These are phyloP conservation scores for Populus tomentosa DNA, from an alignment of 441 rosid species.

Conservation along the genomic window DNA sequence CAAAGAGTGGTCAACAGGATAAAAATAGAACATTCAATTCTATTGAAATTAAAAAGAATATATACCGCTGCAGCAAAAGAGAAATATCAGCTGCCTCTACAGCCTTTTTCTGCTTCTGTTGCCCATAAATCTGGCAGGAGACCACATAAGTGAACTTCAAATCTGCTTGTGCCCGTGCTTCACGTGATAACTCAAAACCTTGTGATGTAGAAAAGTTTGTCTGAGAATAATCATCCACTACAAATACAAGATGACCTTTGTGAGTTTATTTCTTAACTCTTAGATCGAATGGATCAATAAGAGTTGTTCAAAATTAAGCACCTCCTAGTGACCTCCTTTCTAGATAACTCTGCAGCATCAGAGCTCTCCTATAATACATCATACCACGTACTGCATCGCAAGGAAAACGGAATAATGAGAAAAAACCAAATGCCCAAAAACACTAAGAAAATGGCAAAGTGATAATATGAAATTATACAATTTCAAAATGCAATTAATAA, in stretches of 20 bases:
- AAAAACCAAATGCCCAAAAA: neutral
- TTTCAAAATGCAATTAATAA: neutral
- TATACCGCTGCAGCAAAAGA: constrained; percentile 82
- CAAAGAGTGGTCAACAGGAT: neutral
- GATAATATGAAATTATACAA: constrained; percentile 10
- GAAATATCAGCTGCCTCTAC: constrained; percentile 94
- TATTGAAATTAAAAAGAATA: neutral
- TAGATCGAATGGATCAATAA: constrained; percentile 6
- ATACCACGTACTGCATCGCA: constrained; percentile 87
- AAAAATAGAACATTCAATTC: neutral
- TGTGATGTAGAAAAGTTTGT: constrained; percentile 41
- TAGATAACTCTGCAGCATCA: constrained; percentile 89
- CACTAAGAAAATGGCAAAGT: constrained; percentile 13
- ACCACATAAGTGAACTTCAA: constrained; percentile 93
- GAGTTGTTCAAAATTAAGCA: constrained; percentile 23
- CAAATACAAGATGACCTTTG: constrained; percentile 15
- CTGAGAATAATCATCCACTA: constrained; percentile 55
- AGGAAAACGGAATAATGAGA: constrained; percentile 14
- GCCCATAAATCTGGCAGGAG: constrained; percentile 98
- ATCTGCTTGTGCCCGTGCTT: constrained; percentile 94
- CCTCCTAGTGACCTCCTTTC: constrained; percentile 83
- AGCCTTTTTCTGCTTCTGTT: constrained; percentile 80
- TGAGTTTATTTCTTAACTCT: constrained; percentile 16
- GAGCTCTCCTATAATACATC: constrained; percentile 99
- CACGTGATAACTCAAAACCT: constrained; percentile 74